These are phyloP conservation scores for Melanomma pulvis-pyrius DNA, from an alignment of 495 filamentous ascomycete genomes.

Conservation along the genomic window DNA sequence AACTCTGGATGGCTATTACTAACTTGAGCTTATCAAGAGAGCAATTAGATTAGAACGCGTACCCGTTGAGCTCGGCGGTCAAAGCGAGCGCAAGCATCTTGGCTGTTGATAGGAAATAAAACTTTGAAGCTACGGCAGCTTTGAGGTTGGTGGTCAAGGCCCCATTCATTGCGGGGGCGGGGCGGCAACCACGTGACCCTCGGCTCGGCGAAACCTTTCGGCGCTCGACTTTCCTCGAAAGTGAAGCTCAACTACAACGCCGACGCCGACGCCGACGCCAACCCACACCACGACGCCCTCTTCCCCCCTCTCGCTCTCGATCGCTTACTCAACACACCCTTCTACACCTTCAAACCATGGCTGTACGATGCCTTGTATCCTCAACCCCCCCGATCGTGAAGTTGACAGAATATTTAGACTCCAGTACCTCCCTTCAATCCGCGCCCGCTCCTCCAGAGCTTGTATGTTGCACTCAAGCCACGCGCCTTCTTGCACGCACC, in stretches of 20 bases:
- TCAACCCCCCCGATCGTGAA: neutral
- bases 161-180: constrained; percentile 12
- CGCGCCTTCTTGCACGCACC: constrained; percentile 5
- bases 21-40: constrained; percentile 5
- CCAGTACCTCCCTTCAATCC: constrained; percentile 86
- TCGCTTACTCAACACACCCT: neutral
- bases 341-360: constrained; percentile 14
- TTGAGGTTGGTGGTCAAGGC: neutral
- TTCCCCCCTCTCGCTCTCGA: neutral
- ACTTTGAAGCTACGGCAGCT: neutral
- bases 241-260: neutral
- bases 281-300: neutral
- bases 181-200: neutral
- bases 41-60: constrained; percentile 10
- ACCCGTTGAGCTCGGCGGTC: constrained; percentile 78
- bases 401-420: constrained; percentile 14
- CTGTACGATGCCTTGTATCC: neutral
- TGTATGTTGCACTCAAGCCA: constrained; percentile 58
- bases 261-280: neutral
- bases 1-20: constrained; percentile 61
- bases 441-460: constrained; percentile 81
- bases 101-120: neutral
- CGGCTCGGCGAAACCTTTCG: constrained; percentile 1
- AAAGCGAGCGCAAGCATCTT: constrained; percentile 79
- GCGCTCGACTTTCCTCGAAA: neutral